Conservation (phyloP, 306 rosid species). For the Bauhinia variegata region DNA sequence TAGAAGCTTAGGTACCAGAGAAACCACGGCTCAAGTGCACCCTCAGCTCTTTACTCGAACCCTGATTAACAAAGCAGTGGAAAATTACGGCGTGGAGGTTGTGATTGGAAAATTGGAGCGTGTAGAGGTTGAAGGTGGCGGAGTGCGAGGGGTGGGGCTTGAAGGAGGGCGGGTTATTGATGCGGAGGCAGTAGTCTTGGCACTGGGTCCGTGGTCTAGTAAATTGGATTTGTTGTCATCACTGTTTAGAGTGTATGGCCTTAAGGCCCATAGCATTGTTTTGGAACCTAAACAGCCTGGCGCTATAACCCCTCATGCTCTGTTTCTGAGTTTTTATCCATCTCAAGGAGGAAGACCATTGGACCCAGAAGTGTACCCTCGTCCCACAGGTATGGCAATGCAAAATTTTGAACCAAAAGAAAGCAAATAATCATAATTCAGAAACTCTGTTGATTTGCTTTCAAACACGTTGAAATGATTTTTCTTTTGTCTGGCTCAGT, state of each 20-base stretch:
- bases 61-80: conserved; percentile 60
- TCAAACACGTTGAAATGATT: background rate
- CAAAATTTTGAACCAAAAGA: too few species aligned
- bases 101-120: conserved; percentile 73
- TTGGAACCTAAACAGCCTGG: conserved; percentile 63
- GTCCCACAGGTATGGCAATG: conserved; percentile 67
- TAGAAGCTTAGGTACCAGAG: conserved; percentile 59
- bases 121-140: conserved; percentile 48
- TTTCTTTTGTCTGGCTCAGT: too few species aligned
- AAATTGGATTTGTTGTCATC: conserved; percentile 60
- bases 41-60: conserved; percentile 74
- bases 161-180: conserved; percentile 64
- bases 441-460: background rate
- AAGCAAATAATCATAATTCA: background rate
- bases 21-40: conserved; percentile 88
- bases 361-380: conserved; percentile 92
- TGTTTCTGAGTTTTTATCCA: conserved; percentile 58
- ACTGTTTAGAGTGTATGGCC: conserved; percentile 61
- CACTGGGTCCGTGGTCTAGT: conserved; percentile 86
- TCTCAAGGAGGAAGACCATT: conserved; percentile 54
- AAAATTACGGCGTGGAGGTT: conserved; percentile 61
- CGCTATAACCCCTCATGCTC: conserved; percentile 74
- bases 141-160: conserved; percentile 58
- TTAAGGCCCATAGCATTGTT: conserved; percentile 84
- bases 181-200: conserved; percentile 73